These are phyloP conservation scores for Suhomyces bribrorum DNA, from an alignment of 1,139 yeast genomes.

Conservation along the genomic window DNA sequence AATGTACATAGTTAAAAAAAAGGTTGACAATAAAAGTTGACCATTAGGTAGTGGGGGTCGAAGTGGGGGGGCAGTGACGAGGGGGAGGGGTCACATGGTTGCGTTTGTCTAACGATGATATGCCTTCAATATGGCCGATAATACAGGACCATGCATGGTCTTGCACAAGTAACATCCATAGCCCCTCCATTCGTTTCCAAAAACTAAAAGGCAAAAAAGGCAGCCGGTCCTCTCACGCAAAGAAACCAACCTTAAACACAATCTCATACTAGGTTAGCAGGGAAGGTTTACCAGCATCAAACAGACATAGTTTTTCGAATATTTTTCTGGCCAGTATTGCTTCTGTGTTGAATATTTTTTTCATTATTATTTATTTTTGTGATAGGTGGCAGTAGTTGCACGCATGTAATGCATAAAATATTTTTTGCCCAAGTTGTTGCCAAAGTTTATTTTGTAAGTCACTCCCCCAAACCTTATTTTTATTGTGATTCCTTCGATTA, in stretches of 20 bases:
- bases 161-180: too few species aligned
- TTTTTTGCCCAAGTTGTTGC: not conserved
- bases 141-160: too few species aligned
- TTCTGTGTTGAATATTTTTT: not conserved
- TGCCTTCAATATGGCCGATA: too few species aligned
- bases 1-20: not conserved
- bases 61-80: too few species aligned
- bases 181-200: too few species aligned
- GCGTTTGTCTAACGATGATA: too few species aligned
- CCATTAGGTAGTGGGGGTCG: not conserved
- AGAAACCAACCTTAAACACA: not conserved
- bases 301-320: not conserved
- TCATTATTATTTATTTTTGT: conserved; percentile 1
- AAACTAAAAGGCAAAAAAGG: too few species aligned
- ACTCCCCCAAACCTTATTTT: conserved; percentile 7
- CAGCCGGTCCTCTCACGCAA: not conserved
- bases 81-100: too few species aligned
- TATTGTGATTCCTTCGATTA: conserved; percentile 9
- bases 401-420: conserved; percentile 1
- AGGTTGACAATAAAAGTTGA: not conserved
- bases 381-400: not conserved
- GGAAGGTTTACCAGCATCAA: not conserved
- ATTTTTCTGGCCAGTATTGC: not conserved
- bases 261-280: not conserved
- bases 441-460: conserved; percentile 7